Percentiles rank a stretch among this genome's conserved stretches.
These are phyloP conservation scores for Nemania serpens DNA, from an alignment of 2,329 filamentous ascomycete species.

Conservation along the genomic window DNA sequence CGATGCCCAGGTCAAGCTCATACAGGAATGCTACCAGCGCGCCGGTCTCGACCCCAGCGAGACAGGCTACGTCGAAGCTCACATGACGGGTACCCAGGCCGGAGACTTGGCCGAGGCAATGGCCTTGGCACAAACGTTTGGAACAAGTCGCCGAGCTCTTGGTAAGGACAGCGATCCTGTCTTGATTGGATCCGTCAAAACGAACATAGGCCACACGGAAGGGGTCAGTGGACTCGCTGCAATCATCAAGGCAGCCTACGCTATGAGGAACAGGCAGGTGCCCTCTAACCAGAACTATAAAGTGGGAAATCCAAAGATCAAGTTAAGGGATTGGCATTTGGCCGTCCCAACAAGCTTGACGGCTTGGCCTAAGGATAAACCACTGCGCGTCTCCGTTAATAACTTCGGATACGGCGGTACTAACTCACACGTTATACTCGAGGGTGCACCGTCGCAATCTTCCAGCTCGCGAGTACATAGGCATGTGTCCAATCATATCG, in stretches of 20 bases:
- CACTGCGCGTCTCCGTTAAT: conserved; percentile 41
- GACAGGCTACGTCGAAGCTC: conserved; percentile 34
- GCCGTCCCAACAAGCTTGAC: conserved; percentile 14
- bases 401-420: conserved; percentile 45
- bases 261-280: conserved; percentile 35
- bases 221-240: conserved; percentile 34
- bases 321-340: conserved; percentile 4
- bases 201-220: conserved; percentile 42
- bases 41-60: conserved; percentile 37
- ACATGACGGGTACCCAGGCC: conserved; percentile 35
- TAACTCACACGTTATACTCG: conserved; percentile 42
- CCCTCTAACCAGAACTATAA: conserved; percentile 32
- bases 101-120: conserved; percentile 37
- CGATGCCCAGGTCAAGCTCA: conserved; percentile 43
- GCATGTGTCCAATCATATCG: no score
- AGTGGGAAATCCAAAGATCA: conserved; percentile 22
- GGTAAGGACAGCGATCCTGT: background rate
- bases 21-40: conserved; percentile 39
- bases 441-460: conserved; percentile 7
- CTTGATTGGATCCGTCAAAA: conserved; percentile 36
- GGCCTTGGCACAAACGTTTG: conserved; percentile 17
- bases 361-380: conserved; percentile 13
- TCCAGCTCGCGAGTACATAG: background rate
- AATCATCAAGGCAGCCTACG: conserved; percentile 37
- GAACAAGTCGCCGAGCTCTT: background rate